These are phyloP conservation scores for Nemania diffusa DNA, from an alignment of 2,329 filamentous ascomycete genomes.

Conservation along the genomic window DNA sequence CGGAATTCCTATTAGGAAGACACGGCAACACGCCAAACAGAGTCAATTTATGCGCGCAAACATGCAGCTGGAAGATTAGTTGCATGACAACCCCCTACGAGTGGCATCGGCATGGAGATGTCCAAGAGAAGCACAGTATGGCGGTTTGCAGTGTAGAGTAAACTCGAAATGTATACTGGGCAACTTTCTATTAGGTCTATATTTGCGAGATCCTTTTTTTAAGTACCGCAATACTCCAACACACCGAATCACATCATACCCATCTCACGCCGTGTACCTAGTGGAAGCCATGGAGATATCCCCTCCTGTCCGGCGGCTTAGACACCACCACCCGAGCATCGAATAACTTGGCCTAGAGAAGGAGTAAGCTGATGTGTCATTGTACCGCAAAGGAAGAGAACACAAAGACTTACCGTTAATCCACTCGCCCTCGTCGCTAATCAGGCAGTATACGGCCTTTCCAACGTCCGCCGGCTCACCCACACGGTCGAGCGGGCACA, in stretches of 20 bases:
- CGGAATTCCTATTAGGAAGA: slow-evolving; percentile 19
- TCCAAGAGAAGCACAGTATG: neutral
- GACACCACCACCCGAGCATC: slow-evolving; percentile 50
- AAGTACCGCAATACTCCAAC: slow-evolving; percentile 16
- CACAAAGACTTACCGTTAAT: slow-evolving; percentile 65
- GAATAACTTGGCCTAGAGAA: slow-evolving; percentile 49
- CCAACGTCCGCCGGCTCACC: slow-evolving; percentile 69
- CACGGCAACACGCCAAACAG: slow-evolving; percentile 2
- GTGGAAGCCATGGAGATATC: neutral
- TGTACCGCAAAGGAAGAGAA: neutral
- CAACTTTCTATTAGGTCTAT: slow-evolving; percentile 26
- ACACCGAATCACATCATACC: neutral
- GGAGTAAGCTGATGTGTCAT: slow-evolving; percentile 24
- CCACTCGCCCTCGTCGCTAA: slow-evolving; percentile 70
- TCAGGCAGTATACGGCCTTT: slow-evolving; percentile 65
- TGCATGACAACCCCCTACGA: neutral
- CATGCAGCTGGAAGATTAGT: neutral
- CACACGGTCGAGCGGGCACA: slow-evolving; percentile 69
- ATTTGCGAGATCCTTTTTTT: slow-evolving; percentile 17
- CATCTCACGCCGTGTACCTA: slow-evolving; percentile 11
- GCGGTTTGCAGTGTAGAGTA: slow-evolving; percentile 1
- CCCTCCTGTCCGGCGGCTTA: slow-evolving; percentile 30
- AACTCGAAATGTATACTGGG: slow-evolving; percentile 19
- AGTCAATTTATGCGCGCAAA: neutral
- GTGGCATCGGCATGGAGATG: neutral